A percentile compares a stretch with the other conserved stretches of the same genome.
Conservation (phyloP, 805 yeast genomes). For the Candida sonorensis region DNA sequence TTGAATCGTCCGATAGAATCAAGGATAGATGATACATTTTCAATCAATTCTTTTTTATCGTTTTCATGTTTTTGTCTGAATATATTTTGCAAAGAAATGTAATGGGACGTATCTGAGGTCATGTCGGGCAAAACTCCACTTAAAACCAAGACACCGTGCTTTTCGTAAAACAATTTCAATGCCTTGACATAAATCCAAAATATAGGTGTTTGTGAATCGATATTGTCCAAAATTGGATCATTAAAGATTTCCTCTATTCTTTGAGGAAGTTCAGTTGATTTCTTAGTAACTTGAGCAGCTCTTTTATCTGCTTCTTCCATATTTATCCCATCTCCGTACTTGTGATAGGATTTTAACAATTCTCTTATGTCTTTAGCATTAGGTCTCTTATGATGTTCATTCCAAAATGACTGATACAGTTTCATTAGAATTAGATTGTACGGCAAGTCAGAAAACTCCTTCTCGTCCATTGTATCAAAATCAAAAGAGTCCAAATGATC, state of each 20-base stretch:
- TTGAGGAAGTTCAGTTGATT: slow-evolving; percentile 28
- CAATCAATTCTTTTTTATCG: slow-evolving; percentile 40
- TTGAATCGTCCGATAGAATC: slow-evolving; percentile 22
- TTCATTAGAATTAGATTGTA: slow-evolving; percentile 55
- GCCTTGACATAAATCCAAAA: slow-evolving; percentile 65
- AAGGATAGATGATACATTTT: slow-evolving; percentile 24
- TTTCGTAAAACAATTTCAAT: slow-evolving; percentile 41
- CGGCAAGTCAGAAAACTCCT: slow-evolving; percentile 59
- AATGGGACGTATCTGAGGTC: slow-evolving; percentile 68
- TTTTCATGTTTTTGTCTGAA: slow-evolving; percentile 47
- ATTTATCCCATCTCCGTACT: slow-evolving; percentile 27
- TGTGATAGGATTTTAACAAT: slow-evolving; percentile 4
- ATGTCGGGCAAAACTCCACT: slow-evolving; percentile 81
- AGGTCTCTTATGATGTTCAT: slow-evolving; percentile 15
- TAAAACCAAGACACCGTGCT: slow-evolving; percentile 47
- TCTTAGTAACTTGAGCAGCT: slow-evolving; percentile 37
- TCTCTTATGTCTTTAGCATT: slow-evolving; percentile 15
- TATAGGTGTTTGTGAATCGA: slow-evolving; percentile 21
- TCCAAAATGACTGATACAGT: slow-evolving; percentile 38
- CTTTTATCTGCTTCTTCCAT: slow-evolving; percentile 29
- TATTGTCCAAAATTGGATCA: slow-evolving; percentile 14
- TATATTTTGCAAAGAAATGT: slow-evolving; percentile 48
- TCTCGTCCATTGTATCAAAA: slow-evolving; percentile 36
- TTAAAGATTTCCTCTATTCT: slow-evolving; percentile 21
- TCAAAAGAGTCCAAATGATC: slow-evolving; percentile 45